Evolutionary conservation across 2,329 filamentous ascomycete species (phyloP).

Genomic region (Lasiodiplodia sp.): DNA sequence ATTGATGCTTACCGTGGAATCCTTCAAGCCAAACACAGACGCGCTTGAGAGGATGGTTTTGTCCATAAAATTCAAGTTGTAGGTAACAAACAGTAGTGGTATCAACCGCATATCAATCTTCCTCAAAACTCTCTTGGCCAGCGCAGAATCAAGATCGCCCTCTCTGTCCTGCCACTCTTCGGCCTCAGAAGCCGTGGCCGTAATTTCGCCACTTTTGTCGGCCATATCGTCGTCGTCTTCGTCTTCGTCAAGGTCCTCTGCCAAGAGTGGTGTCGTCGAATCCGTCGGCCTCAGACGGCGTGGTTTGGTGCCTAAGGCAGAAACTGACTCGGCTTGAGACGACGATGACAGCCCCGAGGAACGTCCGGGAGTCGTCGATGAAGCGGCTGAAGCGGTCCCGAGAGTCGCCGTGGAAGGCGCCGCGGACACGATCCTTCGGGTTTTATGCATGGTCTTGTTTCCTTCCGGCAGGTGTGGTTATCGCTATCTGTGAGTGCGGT

Average conservation of each 20-base stretch:
- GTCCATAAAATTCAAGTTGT: conserved; percentile 69
- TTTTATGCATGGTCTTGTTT: not conserved
- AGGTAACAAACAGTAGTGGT: conserved; percentile 64
- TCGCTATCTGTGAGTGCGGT: conserved; percentile 12
- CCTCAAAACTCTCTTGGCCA: conserved; percentile 49
- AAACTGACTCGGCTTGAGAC: not conserved
- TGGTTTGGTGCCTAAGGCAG: not conserved
- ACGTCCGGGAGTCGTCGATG: not conserved
- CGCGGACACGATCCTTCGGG: not conserved
- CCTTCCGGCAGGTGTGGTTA: conserved; percentile 5
- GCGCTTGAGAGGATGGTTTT: conserved; percentile 60
- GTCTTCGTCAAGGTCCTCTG: not conserved
- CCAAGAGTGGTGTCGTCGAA: conserved; percentile 13
- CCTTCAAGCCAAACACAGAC: conserved; percentile 63
- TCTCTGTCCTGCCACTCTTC: not conserved
- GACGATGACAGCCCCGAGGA: not conserved
- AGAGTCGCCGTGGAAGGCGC: not conserved
- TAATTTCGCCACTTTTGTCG: not conserved
- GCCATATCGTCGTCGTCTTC: conserved; percentile 10
- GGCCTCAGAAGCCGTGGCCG: conserved; percentile 6
- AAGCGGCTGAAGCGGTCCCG: not conserved
- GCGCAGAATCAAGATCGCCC: conserved; percentile 37
- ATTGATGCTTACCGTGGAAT: conserved; percentile 39
- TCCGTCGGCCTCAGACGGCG: not conserved
- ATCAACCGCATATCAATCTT: conserved; percentile 66